Conservation (phyloP, 2,329 filamentous ascomycete genomes). For the Amauroascus niger region DNA sequence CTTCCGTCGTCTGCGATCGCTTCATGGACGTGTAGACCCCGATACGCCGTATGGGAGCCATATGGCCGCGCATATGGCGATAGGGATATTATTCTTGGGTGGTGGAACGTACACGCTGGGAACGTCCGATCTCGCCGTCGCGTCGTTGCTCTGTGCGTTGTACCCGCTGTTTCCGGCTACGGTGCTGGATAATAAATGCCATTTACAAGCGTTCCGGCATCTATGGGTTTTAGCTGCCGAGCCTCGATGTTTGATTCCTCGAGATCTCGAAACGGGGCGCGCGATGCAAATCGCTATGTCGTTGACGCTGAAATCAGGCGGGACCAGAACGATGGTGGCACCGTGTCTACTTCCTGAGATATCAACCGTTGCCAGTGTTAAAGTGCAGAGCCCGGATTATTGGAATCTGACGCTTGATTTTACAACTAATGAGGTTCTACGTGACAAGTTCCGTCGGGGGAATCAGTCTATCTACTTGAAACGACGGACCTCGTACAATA, state of each 20-base stretch:
- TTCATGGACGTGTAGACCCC: slow-evolving; percentile 76
- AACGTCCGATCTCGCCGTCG: slow-evolving; percentile 77
- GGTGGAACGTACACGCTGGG: slow-evolving; percentile 89
- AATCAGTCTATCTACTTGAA: slow-evolving; percentile 68
- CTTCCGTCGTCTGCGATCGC: slow-evolving; percentile 71
- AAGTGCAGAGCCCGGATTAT: slow-evolving; percentile 48
- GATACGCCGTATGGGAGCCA: slow-evolving; percentile 90
- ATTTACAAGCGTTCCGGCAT: slow-evolving; percentile 91
- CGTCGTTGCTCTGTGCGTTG: slow-evolving; percentile 77
- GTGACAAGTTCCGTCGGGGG: slow-evolving; percentile 50
- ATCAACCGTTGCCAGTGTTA: slow-evolving; percentile 31
- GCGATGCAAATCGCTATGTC: slow-evolving; percentile 65
- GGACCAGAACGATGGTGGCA: slow-evolving; percentile 34
- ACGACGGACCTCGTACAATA: slow-evolving; percentile 57
- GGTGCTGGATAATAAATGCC: slow-evolving; percentile 87
- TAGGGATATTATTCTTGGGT: slow-evolving; percentile 82
- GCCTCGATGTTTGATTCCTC: slow-evolving; percentile 74
- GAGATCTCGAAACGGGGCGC: slow-evolving; percentile 74
- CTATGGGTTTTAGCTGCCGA: slow-evolving; percentile 95
- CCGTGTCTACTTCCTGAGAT: slow-evolving; percentile 49
- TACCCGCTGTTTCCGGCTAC: slow-evolving; percentile 85
- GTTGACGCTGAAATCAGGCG: slow-evolving; percentile 48
- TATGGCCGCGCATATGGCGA: slow-evolving; percentile 81
- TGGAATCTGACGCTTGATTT: slow-evolving; percentile 80
- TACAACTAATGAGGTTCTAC: slow-evolving; percentile 50